phyloP scores from a whole-genome alignment of 352 stramenopile genomes.

The Phytopythium kandeliae region DNA sequence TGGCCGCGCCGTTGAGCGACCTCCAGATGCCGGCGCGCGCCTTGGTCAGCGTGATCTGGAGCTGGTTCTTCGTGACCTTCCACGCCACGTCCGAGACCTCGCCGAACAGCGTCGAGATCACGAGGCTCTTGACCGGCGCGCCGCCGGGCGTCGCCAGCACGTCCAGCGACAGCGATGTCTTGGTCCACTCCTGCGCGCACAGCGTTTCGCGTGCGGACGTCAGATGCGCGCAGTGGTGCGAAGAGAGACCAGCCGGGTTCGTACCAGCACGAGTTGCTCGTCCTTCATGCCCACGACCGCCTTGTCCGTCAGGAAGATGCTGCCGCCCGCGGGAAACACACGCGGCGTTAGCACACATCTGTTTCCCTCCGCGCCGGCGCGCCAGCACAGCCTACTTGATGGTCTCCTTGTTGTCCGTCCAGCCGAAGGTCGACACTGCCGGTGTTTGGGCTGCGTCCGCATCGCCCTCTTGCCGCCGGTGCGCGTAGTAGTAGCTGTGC shows the following conservation, averaged over 20 bases:
- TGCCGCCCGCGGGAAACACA: too few relatives aligned
- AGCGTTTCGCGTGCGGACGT: too few relatives aligned
- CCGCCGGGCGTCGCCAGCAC: slow-evolving; percentile 33
- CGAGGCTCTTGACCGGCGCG: slow-evolving; percentile 50
- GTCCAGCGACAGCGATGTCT: slow-evolving; percentile 71
- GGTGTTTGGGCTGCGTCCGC: slow-evolving; percentile 32
- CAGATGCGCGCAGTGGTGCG: too few relatives aligned
- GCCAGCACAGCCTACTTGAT: slow-evolving; percentile 55
- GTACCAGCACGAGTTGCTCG: slow-evolving; percentile 60
- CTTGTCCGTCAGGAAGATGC: slow-evolving; percentile 76
- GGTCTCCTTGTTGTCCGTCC: slow-evolving; percentile 65
- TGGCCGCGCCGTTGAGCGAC: slow-evolving; percentile 77
- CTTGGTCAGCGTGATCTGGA: slow-evolving; percentile 72
- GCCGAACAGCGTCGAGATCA: slow-evolving; percentile 66
- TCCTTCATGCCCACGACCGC: slow-evolving; percentile 41
- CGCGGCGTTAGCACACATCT: too few relatives aligned
- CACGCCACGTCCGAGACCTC: slow-evolving; percentile 63
- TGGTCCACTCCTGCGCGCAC: slow-evolving; percentile 70
- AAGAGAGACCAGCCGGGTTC: too few relatives aligned
- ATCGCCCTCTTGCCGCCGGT: slow-evolving; percentile 28
- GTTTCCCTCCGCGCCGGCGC: too few relatives aligned
- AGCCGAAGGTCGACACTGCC: slow-evolving; percentile 72
- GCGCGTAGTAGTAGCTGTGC: slow-evolving; percentile 85
- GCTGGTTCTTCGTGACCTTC: slow-evolving; percentile 47
- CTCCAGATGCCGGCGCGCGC: slow-evolving; percentile 48